Percentiles rank a stretch among this genome's conserved stretches.
phyloP scores from a whole-genome alignment of 441 rosid genomes.

The Flueggea neowawraea region DNA sequence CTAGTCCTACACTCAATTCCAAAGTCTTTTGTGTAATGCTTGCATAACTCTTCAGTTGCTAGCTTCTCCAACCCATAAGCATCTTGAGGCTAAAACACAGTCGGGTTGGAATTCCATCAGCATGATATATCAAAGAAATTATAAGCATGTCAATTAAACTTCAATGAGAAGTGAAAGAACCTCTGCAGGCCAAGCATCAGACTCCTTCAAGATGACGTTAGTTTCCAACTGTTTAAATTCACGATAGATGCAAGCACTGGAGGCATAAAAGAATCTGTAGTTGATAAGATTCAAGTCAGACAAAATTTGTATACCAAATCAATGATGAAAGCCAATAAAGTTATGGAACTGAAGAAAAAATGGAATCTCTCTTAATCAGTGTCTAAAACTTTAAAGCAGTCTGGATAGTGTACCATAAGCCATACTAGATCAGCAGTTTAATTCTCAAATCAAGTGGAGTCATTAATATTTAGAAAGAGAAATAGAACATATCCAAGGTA shows the following conservation, averaged over 20 bases:
- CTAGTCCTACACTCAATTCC: conserved; percentile 90
- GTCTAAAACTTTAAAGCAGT: no score
- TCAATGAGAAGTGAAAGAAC: conserved; percentile 21
- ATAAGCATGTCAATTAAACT: no score
- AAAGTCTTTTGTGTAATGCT: conserved; percentile 94
- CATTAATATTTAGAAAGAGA: conserved; percentile 11
- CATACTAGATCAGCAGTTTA: no score
- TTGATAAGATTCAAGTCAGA: background rate
- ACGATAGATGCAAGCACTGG: conserved; percentile 95
- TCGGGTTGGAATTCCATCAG: no score
- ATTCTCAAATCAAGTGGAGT: no score
- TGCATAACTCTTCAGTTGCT: conserved; percentile 93
- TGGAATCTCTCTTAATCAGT: no score
- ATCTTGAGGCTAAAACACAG: conserved; percentile 83
- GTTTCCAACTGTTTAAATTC: conserved; percentile 96
- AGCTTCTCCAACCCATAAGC: conserved; percentile 99
- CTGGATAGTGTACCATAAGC: no score
- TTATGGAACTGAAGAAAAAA: no score
- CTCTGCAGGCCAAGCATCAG: conserved; percentile 99
- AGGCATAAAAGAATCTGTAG: conserved; percentile 90
- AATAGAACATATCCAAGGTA: background rate
- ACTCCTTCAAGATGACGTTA: conserved; percentile 93
- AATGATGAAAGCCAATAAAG: conserved; percentile 11
- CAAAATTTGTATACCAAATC: conserved; percentile 73
- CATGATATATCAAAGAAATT: no score